Percentiles rank a stretch among this genome's conserved stretches.
Evolutionary conservation across 2,329 filamentous ascomycete species (phyloP).

Genomic region (Colletotrichum eleusines): DNA sequence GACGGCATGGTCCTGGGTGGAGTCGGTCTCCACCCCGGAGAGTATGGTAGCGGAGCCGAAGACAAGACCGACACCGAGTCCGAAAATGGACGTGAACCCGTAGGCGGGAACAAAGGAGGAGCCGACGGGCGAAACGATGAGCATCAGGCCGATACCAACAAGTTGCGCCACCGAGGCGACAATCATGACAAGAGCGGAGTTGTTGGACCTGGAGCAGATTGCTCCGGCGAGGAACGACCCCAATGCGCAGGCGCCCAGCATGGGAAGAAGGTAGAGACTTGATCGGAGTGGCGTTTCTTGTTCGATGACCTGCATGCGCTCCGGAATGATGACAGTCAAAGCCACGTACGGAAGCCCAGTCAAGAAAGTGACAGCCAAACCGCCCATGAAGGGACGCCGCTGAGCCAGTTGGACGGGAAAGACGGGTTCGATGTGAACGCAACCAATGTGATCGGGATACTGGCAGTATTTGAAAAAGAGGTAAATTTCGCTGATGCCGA

Average conservation of each 20-base stretch:
- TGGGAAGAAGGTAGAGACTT: conserved; percentile 68
- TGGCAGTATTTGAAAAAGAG: conserved; percentile 44
- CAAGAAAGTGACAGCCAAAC: conserved; percentile 65
- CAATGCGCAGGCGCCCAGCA: conserved; percentile 67
- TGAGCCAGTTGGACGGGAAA: conserved; percentile 63
- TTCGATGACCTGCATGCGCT: conserved; percentile 71
- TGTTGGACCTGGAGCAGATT: conserved; percentile 65
- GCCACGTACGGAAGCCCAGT: conserved; percentile 70
- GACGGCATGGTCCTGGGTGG: conserved; percentile 64
- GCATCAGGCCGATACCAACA: conserved; percentile 64
- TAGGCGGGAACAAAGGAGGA: conserved; percentile 59
- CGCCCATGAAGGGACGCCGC: conserved; percentile 63
- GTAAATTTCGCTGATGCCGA: conserved; percentile 63
- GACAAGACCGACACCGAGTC: conserved; percentile 69
- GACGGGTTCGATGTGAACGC: conserved; percentile 62
- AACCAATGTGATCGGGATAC: conserved; percentile 20
- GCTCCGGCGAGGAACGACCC: conserved; percentile 68
- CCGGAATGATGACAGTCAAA: conserved; percentile 69
- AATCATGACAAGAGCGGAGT: conserved; percentile 64
- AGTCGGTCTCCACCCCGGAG: conserved; percentile 64
- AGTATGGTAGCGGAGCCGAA: conserved; percentile 70
- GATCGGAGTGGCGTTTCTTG: conserved; percentile 64
- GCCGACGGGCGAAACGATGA: conserved; percentile 53
- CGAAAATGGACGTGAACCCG: conserved; percentile 67
- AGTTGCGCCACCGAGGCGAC: conserved; percentile 64